phyloP scores from a whole-genome alignment of 495 filamentous ascomycete genomes.

The Copromyces sp. region DNA sequence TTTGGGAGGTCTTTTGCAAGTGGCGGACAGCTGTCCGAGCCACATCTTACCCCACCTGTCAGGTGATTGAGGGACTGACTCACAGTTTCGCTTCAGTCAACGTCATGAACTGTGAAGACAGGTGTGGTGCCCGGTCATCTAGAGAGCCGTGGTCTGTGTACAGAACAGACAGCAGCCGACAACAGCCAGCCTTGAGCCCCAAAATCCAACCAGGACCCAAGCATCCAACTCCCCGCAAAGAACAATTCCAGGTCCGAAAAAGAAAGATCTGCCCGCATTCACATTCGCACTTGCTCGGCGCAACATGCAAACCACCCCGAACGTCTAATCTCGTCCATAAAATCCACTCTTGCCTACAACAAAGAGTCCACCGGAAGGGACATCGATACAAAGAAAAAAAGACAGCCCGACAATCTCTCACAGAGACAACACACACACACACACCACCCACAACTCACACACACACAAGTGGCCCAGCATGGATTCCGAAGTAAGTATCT shows the following conservation, averaged over 20 bases:
- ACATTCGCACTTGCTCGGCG: background rate
- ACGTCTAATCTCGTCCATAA: background rate
- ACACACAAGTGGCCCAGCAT: background rate
- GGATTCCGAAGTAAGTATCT: background rate
- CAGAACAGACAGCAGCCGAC: background rate
- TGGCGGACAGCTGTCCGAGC: constrained; percentile 3
- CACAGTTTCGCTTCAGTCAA: constrained; percentile 16
- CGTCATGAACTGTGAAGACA: constrained; percentile 17
- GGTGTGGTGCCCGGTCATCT: background rate
- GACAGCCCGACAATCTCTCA: background rate
- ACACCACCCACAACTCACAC: background rate
- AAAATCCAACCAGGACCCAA: background rate
- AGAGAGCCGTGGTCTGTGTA: background rate
- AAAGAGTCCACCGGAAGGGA: background rate
- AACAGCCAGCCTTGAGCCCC: background rate
- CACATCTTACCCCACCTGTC: constrained; percentile 15
- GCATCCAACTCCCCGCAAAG: background rate
- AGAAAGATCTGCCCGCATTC: background rate
- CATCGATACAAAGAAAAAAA: background rate
- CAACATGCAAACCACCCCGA: background rate
- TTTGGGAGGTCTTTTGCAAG: background rate
- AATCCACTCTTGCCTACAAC: background rate
- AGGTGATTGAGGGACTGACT: constrained; percentile 23
- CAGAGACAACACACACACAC: background rate
- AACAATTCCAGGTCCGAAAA: background rate